phyloP scores from a whole-genome alignment of 2,329 filamentous ascomycete species.

The Malbranchea zuffiana region DNA sequence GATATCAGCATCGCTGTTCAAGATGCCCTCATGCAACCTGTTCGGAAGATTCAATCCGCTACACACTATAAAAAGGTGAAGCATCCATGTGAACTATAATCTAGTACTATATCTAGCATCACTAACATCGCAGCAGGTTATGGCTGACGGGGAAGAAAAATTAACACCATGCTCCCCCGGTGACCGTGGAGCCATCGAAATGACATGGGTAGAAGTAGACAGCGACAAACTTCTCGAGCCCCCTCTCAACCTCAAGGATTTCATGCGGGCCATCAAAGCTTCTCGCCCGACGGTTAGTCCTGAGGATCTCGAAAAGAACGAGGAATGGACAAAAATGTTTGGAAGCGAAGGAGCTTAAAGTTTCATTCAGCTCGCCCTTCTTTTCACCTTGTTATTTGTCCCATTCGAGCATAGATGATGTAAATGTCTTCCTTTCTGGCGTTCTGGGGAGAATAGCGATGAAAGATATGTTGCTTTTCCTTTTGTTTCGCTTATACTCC shows the following conservation, averaged over 20 bases:
- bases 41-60: slow-evolving; percentile 90
- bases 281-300: slow-evolving; percentile 81
- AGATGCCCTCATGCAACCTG: slow-evolving; percentile 92
- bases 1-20: slow-evolving; percentile 96
- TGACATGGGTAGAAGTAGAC: slow-evolving; percentile 84
- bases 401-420: too few relatives aligned
- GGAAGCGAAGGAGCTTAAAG: slow-evolving; percentile 74
- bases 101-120: not conserved
- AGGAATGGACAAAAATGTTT: slow-evolving; percentile 93
- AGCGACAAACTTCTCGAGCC: slow-evolving; percentile 79
- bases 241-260: slow-evolving; percentile 77
- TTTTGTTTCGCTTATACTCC: too few relatives aligned
- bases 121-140: slow-evolving; percentile 44
- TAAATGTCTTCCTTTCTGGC: too few relatives aligned
- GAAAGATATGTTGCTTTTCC: too few relatives aligned
- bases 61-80: slow-evolving; percentile 94
- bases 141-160: slow-evolving; percentile 50
- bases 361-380: slow-evolving; percentile 20
- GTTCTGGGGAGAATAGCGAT: too few relatives aligned
- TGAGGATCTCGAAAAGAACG: slow-evolving; percentile 71
- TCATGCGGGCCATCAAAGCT: slow-evolving; percentile 79
- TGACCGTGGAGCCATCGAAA: slow-evolving; percentile 73
- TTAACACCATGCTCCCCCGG: slow-evolving; percentile 87
- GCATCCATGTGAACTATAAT: too few relatives aligned
- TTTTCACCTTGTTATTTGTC: slow-evolving; percentile 18